phyloP scores from a whole-genome alignment of 2,329 filamentous ascomycete genomes.

The Sodiomyces alkalinus region DNA sequence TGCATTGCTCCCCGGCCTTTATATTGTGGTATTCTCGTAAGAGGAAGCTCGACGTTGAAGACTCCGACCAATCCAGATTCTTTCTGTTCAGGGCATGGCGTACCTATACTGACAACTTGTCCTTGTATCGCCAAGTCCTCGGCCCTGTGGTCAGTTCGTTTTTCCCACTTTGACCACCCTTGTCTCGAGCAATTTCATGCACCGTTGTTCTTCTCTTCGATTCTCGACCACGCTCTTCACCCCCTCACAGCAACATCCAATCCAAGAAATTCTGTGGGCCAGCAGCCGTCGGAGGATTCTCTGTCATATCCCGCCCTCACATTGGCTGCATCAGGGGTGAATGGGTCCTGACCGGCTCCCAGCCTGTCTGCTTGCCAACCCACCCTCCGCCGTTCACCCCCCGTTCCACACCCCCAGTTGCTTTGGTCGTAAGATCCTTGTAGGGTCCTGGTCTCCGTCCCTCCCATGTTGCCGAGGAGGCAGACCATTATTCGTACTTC shows the following conservation, averaged over 20 bases:
- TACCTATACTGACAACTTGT: no score
- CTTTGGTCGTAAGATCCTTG: conserved; percentile 12
- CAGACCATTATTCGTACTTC: no score
- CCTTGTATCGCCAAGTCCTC: no score
- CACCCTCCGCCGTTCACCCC: conserved; percentile 2
- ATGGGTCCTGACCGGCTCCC: conserved; percentile 7
- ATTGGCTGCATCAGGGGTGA: conserved; percentile 11
- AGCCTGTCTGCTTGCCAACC: conserved; percentile 3
- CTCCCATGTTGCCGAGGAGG: conserved; percentile 18
- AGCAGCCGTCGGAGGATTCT: conserved; percentile 28
- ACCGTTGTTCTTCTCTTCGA: conserved; percentile 21
- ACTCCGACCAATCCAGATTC: no score
- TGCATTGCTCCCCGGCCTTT: no score
- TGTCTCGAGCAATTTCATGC: conserved; percentile 29
- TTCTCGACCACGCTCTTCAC: conserved; percentile 9
- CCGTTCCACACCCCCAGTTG: conserved; percentile 12
- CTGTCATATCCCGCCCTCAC: conserved; percentile 21
- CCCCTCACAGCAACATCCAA: no score
- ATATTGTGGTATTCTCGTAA: no score
- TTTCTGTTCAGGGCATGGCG: no score
- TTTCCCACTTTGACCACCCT: no score
- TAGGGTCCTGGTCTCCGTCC: conserved; percentile 12
- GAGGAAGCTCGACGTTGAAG: no score
- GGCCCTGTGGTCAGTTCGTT: no score
- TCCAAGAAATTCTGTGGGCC: conserved; percentile 13